Percentiles rank a stretch among this genome's conserved stretches.
Evolutionary conservation across 2,329 filamentous ascomycete species (phyloP).

Genomic region (Pestalotiopsis sp.): DNA sequence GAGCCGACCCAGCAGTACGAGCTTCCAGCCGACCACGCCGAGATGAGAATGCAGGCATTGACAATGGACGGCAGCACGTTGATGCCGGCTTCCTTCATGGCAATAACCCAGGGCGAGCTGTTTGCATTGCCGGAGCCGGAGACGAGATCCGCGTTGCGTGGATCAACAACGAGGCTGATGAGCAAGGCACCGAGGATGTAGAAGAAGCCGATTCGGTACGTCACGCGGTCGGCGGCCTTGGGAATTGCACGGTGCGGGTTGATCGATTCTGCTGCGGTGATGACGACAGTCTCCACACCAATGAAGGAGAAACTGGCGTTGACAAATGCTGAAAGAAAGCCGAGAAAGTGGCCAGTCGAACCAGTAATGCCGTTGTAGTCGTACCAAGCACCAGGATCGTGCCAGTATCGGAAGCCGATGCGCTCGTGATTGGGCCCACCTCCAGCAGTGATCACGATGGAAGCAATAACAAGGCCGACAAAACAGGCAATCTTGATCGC

Average conservation of each 20-base stretch:
- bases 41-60: conserved; percentile 34
- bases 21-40: conserved; percentile 42
- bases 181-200: conserved; percentile 20
- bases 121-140: conserved; percentile 17
- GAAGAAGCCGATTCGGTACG: conserved; percentile 20
- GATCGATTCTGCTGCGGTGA: conserved; percentile 40
- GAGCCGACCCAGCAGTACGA: conserved; percentile 43
- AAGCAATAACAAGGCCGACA: conserved; percentile 52
- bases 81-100: conserved; percentile 63
- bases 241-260: conserved; percentile 40
- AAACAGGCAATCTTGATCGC: conserved; percentile 34
- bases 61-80: conserved; percentile 64
- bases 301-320: conserved; percentile 32
- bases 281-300: conserved; percentile 39
- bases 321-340: conserved; percentile 38
- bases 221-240: conserved; percentile 26
- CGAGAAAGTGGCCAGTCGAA: conserved; percentile 37
- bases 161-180: conserved; percentile 18
- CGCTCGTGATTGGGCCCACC: conserved; percentile 52
- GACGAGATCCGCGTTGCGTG: conserved; percentile 14
- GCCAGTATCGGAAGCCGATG: conserved; percentile 56
- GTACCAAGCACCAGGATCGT: conserved; percentile 50
- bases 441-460: conserved; percentile 50
- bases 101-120: conserved; percentile 64
- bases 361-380: conserved; percentile 40